Conservation (phyloP, 1,284 basidiomycete species). For the Puccinia coronata region DNA sequence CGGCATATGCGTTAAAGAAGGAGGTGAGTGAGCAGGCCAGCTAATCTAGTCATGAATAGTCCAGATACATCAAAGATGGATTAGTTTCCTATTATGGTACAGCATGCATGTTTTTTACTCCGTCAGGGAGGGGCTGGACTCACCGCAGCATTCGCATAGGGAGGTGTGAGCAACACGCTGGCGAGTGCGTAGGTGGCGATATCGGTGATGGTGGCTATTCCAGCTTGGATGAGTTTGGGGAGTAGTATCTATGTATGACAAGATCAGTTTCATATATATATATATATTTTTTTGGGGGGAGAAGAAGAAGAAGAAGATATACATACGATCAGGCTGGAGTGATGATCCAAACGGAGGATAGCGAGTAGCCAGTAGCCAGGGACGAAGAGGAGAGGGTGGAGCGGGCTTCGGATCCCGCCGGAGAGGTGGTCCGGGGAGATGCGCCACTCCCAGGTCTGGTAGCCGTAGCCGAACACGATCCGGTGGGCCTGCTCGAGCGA, state of each 20-base stretch:
- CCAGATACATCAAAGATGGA: not conserved
- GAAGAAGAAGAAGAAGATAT: slow-evolving; percentile 48
- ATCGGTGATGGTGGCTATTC: slow-evolving; percentile 79
- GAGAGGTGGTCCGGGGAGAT: slow-evolving; percentile 67
- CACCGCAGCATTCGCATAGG: slow-evolving; percentile 69
- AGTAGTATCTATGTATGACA: slow-evolving; percentile 54
- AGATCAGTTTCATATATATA: no score
- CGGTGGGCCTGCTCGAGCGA: slow-evolving; percentile 87
- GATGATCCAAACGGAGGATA: slow-evolving; percentile 63
- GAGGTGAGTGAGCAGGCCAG: slow-evolving; percentile 78
- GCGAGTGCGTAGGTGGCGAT: slow-evolving; percentile 71
- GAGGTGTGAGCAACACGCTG: slow-evolving; percentile 65
- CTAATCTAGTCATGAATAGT: slow-evolving; percentile 62
- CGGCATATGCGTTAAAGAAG: slow-evolving; percentile 79
- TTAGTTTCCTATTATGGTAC: slow-evolving; percentile 6
- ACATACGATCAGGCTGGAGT: slow-evolving; percentile 64
- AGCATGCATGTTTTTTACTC: slow-evolving; percentile 56
- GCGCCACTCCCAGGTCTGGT: slow-evolving; percentile 95
- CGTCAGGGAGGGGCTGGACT: slow-evolving; percentile 20
- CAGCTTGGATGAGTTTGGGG: slow-evolving; percentile 78
- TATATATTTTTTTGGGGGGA: not conserved
- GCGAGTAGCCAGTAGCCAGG: slow-evolving; percentile 75
- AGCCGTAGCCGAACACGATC: slow-evolving; percentile 85
- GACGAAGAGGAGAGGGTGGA: slow-evolving; percentile 67
- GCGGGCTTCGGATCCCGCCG: slow-evolving; percentile 58